Evolutionary conservation across 768 basidiomycete species (phyloP).

Genomic region (Boletus tomentosulus): DNA sequence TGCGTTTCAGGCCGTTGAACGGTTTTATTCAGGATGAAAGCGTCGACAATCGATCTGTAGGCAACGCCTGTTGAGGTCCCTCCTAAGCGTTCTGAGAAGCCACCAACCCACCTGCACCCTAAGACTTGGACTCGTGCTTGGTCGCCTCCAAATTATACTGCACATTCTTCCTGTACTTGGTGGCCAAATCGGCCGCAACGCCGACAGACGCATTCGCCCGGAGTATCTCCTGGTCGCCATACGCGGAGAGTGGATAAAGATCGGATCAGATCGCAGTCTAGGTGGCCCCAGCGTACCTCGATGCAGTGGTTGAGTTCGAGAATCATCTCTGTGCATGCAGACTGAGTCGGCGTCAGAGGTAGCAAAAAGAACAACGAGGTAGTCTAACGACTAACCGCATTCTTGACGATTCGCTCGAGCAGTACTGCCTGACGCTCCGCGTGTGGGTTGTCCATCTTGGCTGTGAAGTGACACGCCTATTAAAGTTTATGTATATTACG

Average conservation of each 20-base stretch:
- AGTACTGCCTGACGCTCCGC: slow-evolving; percentile 89
- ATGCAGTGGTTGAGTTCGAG: slow-evolving; percentile 85
- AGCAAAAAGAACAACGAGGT: background rate
- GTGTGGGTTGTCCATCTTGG: slow-evolving; percentile 88
- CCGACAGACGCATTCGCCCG: slow-evolving; percentile 74
- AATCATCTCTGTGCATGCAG: slow-evolving; percentile 90
- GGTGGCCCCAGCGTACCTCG: slow-evolving; percentile 48
- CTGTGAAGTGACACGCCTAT: slow-evolving; percentile 1
- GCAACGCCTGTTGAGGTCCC: background rate
- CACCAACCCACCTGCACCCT: background rate
- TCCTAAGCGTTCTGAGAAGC: background rate
- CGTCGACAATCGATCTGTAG: background rate
- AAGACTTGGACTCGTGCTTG: slow-evolving; percentile 29
- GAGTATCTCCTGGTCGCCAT: slow-evolving; percentile 60
- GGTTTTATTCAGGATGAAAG: background rate
- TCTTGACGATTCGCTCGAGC: slow-evolving; percentile 87
- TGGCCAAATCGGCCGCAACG: slow-evolving; percentile 76
- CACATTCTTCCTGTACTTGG: slow-evolving; percentile 90
- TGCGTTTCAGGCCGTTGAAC: background rate
- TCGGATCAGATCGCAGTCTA: background rate
- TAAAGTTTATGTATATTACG: background rate
- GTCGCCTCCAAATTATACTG: slow-evolving; percentile 86
- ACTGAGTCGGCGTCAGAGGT: slow-evolving; percentile 40
- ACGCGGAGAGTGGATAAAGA: background rate
- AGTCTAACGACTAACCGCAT: slow-evolving; percentile 53